Percentiles rank a stretch among this genome's conserved stretches.
Evolutionary conservation across 176 grass and related monocot species (phyloP).

Genomic region (Rhynchospora tenuis): DNA sequence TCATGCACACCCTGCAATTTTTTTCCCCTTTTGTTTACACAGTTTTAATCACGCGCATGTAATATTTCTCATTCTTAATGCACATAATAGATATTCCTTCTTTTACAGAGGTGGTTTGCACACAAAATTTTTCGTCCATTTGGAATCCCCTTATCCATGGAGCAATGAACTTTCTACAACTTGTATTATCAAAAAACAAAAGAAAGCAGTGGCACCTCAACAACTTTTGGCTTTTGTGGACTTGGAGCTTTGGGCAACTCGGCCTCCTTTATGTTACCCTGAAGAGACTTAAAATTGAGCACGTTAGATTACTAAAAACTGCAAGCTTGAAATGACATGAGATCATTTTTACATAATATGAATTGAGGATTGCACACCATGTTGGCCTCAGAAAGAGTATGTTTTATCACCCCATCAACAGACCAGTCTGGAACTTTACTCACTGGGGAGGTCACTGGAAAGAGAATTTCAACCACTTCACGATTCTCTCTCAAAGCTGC

Average conservation of each 20-base stretch:
- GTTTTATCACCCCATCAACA: slow-evolving; percentile 58
- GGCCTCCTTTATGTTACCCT: slow-evolving; percentile 39
- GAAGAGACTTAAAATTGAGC: slow-evolving; percentile 21
- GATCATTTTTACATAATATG: neutral
- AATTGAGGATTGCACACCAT: slow-evolving; percentile 38
- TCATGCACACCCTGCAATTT: neutral
- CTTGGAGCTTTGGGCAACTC: slow-evolving; percentile 10
- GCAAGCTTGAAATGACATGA: neutral
- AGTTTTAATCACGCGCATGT: neutral
- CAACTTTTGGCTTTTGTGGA: slow-evolving; percentile 22
- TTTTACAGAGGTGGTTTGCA: neutral
- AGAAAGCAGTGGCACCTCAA: slow-evolving; percentile 48
- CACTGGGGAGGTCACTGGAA: slow-evolving; percentile 64
- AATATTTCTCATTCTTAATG: neutral
- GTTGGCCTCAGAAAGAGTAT: slow-evolving; percentile 48
- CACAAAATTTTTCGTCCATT: neutral
- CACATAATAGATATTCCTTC: neutral
- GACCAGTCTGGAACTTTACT: slow-evolving; percentile 60
- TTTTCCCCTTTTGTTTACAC: neutral
- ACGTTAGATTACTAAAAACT: neutral
- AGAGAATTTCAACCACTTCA: slow-evolving; percentile 62
- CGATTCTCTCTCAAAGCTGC: slow-evolving; percentile 68
- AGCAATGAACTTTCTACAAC: neutral
- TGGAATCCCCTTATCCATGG: neutral
- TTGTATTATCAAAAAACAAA: neutral